Evolutionary conservation across 208 protist genomes (phyloP), one percentile per base, ranked within the genome.

Genomic region (Trypanosoma grayi): DNA sequence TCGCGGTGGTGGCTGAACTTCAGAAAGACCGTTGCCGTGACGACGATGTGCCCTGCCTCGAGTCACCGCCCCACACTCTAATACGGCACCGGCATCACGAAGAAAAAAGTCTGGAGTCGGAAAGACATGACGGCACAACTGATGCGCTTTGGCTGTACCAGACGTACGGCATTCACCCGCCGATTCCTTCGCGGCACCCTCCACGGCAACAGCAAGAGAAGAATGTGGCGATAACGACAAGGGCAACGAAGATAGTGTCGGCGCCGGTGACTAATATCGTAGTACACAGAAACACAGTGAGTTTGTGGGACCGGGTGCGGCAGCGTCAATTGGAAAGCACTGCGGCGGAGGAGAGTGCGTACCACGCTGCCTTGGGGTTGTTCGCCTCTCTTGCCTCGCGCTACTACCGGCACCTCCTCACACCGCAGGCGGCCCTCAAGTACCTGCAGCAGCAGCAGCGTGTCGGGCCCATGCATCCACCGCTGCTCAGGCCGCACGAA

Each of bases 361-460:
- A 46, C 30, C 48, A 56, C 0, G 37, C 22, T 3, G 60, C 60
- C 16, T 28, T 66, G 0, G 9, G n/a, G 5, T 25, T 66, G n/a
- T 57, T 66, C 44, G 39, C 39, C 1, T 14, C 48, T 4, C 60
- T 66, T 18, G 34, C 48, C 1, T 50, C 46, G 39, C 60, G 60
- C 6, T 66, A 66, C 28, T 66, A 66, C 34, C 46, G 60, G 10
- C 60, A 57, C 14, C 13, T 48, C 22, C 18, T 66, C 11, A 40
- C 60, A n/a, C 60, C 60, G 5, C 34, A 44, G 24, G 60, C 8
- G 18, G 60, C 60, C 0, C 8, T 57, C n/a, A 28, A 52, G 2
- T 66, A 48, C 34, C 25, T 63, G 14, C 43, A 43, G n/a, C 27
- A 24, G 30, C 33, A 50, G 30, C 28, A 53, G 20, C 14, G n/a